Base-by-base conservation (phyloP, 441 rosid genomes). In the Erodium trifolium region DNA sequence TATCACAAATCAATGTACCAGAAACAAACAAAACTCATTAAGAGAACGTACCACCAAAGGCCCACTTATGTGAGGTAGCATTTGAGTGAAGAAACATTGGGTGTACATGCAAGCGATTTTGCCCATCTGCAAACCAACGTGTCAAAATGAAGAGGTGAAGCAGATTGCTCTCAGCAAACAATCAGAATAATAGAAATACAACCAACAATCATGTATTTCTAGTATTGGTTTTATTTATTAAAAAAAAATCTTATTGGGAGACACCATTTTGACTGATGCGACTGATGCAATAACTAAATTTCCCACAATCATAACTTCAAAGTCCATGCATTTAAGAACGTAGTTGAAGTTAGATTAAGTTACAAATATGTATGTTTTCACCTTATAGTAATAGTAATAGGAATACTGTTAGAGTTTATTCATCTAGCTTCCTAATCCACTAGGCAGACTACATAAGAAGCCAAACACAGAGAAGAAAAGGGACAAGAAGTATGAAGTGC, bases 41-140 rank as follows among this genome's bases (percentile, higher is more conserved):
- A 59, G 23, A 14, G 57, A 49, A 18, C 71, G 3, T 71, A 78
- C 78, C 80, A 71, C 78, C 80, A 16, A 74, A 70, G 68, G 72
- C 80, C 78, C 78, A 78, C 57, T 74, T 78, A 63, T 78, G 80
- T 63, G 78, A 71, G 63, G 80, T 78, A 41, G 80, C 80, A 74
- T 78, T 78, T 37, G 80, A 78, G 72, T 74, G 80, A 23, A 78
- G 77, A 43, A 78, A 78, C 69, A 69, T 71, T 6, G 78, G 76
- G 12, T 78, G 80, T 51, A 74, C 75, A 49, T 66, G 67, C 29
- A 74, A 66, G 31, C 65, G 73, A 65, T 71, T 73, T 51, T 60
- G 63, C 68, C 69, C 76, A 35, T 51, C 78, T 74, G 75, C 23
- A 29, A 68, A 68, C 65, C 47, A 71, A 17, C 49, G 9, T 68